Evolutionary conservation across 208 protist species (phyloP), one percentile per base, ranked within the genome.

Genomic region (Wallacemonas sp.): DNA sequence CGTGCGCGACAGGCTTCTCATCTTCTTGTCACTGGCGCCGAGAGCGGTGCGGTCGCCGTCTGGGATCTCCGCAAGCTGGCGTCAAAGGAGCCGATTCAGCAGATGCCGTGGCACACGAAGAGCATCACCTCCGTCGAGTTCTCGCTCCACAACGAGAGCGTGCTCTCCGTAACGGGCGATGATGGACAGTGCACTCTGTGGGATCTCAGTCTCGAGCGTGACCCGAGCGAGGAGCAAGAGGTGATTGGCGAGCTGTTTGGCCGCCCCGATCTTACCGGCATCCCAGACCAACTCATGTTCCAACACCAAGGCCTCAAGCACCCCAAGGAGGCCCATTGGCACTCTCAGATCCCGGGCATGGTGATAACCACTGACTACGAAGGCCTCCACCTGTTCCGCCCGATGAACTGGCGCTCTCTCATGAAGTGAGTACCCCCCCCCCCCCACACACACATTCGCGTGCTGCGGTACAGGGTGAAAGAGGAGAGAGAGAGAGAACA

Each of bases 271-370:
- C 80, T 95, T 36, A 84, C 87, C 19, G 82, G 82, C 49, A 85
- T 96, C 51, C 89, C 90, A n/a, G 88, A 94, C 62, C 98, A 99
- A 84, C 83, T 99, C 27, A 93, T 99, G 72, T 99, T 99, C 72
- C 86, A 99, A 59, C 98, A 99, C 75, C 89, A 97, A 78, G 98
- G 98, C 21, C 96, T 99, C 46, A 59, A 80, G 38, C 86, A 98
- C 70, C 83, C 98, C 45, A 99, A 99, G 90, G 98, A 99, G 83
- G 86, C 95, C 15, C 98, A 98, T 75, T 99, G 97, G 97, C 98
- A 99, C 81, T 70, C 83, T 59, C 97, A 99, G 84, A 91, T 98
- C n/a, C 92, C 94, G 1, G 95, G 97, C 33, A 83, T 98, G 53
- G 75, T 99, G n/a, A 71, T 98, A 31, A 96, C 88, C 41, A 99